Evolutionary conservation across 1,284 basidiomycete species (phyloP).

Genomic region (Cutaneotrichosporon arboriforme): DNA sequence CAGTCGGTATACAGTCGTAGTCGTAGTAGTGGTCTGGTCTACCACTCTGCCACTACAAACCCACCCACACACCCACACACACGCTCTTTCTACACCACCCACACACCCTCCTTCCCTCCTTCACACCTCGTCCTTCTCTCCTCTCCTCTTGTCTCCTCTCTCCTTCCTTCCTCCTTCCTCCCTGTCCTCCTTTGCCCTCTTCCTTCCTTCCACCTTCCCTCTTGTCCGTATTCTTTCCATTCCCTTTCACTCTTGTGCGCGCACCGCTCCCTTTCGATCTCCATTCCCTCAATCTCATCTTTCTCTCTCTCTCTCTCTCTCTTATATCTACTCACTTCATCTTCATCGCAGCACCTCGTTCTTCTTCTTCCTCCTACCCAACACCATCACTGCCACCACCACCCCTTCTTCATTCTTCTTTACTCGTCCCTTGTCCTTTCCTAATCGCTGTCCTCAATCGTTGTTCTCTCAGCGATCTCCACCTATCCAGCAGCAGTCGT

Average conservation of each 20-base stretch:
- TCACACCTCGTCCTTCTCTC: neutral
- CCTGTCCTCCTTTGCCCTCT: neutral
- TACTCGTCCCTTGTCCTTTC: conserved; percentile 4
- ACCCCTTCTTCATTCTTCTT: neutral
- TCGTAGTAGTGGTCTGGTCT: too few species aligned
- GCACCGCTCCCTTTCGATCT: neutral
- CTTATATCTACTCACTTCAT: neutral
- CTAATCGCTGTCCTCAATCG: too few species aligned
- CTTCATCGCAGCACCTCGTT: neutral
- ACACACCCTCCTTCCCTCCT: neutral
- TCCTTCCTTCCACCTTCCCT: neutral
- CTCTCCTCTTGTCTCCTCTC: neutral
- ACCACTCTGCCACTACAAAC: too few species aligned
- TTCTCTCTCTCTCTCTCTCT: neutral
- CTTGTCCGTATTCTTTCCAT: neutral
- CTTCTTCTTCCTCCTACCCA: neutral
- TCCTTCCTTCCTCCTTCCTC: neutral
- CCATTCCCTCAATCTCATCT: neutral
- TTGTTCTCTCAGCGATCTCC: too few species aligned
- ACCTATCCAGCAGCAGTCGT: too few species aligned
- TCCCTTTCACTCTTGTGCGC: neutral
- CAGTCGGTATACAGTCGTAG: too few species aligned
- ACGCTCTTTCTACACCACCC: too few species aligned
- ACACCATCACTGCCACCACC: neutral
- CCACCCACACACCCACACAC: too few species aligned